phyloP scores from a whole-genome alignment of 129 eudicot species.

The Artemisia tridentata region DNA sequence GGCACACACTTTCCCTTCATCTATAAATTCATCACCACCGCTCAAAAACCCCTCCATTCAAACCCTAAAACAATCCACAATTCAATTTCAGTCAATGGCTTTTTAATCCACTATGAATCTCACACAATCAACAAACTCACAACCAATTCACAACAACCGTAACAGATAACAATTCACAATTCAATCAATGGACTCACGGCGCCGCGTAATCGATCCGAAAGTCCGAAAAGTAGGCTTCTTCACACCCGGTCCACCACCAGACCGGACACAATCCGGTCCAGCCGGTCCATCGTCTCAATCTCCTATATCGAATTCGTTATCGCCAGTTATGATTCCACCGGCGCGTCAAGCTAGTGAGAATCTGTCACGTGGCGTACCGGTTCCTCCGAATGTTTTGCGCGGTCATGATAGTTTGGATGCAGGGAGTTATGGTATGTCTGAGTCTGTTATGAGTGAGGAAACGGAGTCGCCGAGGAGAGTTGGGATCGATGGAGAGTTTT shows the following conservation, averaged over 20 bases:
- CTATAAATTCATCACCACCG: too few species aligned
- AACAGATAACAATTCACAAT: not conserved
- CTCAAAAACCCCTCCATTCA: slow-evolving; percentile 15
- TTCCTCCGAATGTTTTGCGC: slow-evolving; percentile 22
- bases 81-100: slow-evolving; percentile 7
- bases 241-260: slow-evolving; percentile 52
- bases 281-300: slow-evolving; percentile 36
- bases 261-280: slow-evolving; percentile 48
- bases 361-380: slow-evolving; percentile 41
- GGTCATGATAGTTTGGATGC: slow-evolving; percentile 40
- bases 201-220: slow-evolving; percentile 77
- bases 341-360: slow-evolving; percentile 59
- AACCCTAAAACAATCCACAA: not conserved
- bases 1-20: too few species aligned
- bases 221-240: slow-evolving; percentile 90
- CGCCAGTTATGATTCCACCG: slow-evolving; percentile 92
- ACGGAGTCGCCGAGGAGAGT: slow-evolving; percentile 36
- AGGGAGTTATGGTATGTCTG: slow-evolving; percentile 57
- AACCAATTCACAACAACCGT: slow-evolving; percentile 4
- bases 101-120: too few species aligned
- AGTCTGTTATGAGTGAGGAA: slow-evolving; percentile 38
- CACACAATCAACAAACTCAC: slow-evolving; percentile 3
- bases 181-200: slow-evolving; percentile 69
- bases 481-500: slow-evolving; percentile 47
- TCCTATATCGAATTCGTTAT: slow-evolving; percentile 46